Conservation (phyloP, 495 filamentous ascomycete species). For the Aspergillus incahuasiensis region DNA sequence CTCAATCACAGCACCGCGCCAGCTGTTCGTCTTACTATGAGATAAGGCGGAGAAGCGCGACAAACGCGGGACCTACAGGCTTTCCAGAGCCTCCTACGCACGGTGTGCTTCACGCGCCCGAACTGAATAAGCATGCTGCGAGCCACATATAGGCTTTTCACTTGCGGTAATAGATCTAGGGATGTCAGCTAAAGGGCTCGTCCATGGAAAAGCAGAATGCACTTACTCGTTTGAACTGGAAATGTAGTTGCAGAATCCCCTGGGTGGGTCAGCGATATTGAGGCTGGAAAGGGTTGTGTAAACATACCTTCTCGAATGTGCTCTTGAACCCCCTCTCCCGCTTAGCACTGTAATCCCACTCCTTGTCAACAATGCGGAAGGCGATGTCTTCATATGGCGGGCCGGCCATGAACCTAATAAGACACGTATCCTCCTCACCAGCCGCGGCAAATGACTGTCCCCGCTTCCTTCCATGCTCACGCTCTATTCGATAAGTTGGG, state of each 20-base stretch:
- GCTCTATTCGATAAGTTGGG: constrained; percentile 90
- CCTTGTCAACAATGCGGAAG: constrained; percentile 96
- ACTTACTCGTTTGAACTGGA: constrained; percentile 86
- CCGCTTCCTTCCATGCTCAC: constrained; percentile 80
- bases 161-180: constrained; percentile 38
- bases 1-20: constrained; percentile 14
- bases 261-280: constrained; percentile 28
- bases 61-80: constrained; percentile 5
- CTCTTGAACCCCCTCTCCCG: constrained; percentile 91
- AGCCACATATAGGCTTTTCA: constrained; percentile 4
- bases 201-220: background rate
- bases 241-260: constrained; percentile 96
- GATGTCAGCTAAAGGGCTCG: constrained; percentile 18
- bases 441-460: constrained; percentile 92
- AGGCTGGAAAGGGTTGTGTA: constrained; percentile 8
- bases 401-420: constrained; percentile 93
- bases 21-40: background rate
- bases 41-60: background rate
- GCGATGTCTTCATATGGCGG: constrained; percentile 96
- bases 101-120: background rate
- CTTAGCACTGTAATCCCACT: constrained; percentile 98
- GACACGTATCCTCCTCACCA: constrained; percentile 95
- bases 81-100: constrained; percentile 1
- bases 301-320: constrained; percentile 91
- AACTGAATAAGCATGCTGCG: constrained; percentile 2